These are phyloP conservation scores for Penicillium coffeae DNA, from an alignment of 495 filamentous ascomycete species.

Conservation along the genomic window DNA sequence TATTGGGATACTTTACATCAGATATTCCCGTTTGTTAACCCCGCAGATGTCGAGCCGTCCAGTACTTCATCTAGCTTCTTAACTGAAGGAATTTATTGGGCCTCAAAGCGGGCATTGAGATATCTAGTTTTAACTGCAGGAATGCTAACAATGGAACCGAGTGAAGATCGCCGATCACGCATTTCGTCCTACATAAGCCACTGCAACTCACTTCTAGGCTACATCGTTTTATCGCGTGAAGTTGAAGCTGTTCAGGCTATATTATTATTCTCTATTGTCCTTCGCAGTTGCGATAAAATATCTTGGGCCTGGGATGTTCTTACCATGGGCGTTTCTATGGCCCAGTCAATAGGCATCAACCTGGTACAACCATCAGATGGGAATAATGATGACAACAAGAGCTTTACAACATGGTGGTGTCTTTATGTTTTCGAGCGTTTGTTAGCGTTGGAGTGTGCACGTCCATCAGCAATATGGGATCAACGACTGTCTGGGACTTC, in stretches of 20 bases:
- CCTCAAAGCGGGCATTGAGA: background rate
- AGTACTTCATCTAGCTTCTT: background rate
- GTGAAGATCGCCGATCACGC: background rate
- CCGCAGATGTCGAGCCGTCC: background rate
- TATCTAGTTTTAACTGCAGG: background rate
- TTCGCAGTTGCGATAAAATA: constrained; percentile 10
- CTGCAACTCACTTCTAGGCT: constrained; percentile 12
- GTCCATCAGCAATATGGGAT: constrained; percentile 11
- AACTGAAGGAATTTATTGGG: background rate
- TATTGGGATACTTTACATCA: background rate
- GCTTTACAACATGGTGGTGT: constrained; percentile 6
- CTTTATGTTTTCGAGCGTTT: constrained; percentile 12
- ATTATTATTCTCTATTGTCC: constrained; percentile 7
- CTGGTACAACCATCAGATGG: background rate
- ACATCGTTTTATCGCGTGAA: constrained; percentile 3
- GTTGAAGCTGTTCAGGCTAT: constrained; percentile 7
- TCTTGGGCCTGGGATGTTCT: constrained; percentile 14
- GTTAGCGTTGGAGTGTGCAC: constrained; percentile 8
- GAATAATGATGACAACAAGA: background rate
- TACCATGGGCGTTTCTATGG: constrained; percentile 10
- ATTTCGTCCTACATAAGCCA: constrained; percentile 7
- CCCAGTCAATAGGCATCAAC: constrained; percentile 10
- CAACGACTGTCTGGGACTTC: constrained; percentile 1
- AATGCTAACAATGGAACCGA: background rate
- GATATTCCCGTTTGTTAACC: background rate